These are phyloP conservation scores for Pochonia chlamydosporia DNA, from an alignment of 2,329 filamentous ascomycete genomes.

Conservation along the genomic window DNA sequence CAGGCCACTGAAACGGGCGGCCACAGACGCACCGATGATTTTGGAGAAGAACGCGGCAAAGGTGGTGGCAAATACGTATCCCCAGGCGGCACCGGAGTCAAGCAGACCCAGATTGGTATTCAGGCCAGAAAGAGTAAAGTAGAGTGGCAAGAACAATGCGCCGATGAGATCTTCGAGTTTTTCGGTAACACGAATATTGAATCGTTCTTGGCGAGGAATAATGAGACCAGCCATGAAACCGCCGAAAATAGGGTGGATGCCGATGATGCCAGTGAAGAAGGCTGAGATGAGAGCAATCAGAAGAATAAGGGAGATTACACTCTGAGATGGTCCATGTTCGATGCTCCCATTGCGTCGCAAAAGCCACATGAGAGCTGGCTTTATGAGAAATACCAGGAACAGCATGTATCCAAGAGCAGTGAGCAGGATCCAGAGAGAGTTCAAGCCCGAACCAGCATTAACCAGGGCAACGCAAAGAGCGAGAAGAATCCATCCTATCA, in stretches of 20 bases:
- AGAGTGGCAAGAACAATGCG: constrained; percentile 79
- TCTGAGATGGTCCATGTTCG: constrained; percentile 82
- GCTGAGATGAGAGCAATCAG: constrained; percentile 72
- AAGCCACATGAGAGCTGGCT: constrained; percentile 69
- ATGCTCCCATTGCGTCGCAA: constrained; percentile 70
- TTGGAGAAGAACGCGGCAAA: constrained; percentile 79
- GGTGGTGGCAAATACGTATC: constrained; percentile 79
- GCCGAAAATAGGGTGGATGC: constrained; percentile 91
- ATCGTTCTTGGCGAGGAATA: constrained; percentile 82
- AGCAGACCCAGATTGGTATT: constrained; percentile 83
- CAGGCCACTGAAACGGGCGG: constrained; percentile 68
- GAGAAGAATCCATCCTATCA: constrained; percentile 69
- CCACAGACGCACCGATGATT: constrained; percentile 73
- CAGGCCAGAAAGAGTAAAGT: constrained; percentile 87
- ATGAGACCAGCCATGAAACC: constrained; percentile 87
- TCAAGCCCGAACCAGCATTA: constrained; percentile 76
- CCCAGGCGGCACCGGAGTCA: constrained; percentile 78
- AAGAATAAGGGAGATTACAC: constrained; percentile 75
- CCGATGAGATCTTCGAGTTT: constrained; percentile 91
- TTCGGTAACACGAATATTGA: constrained; percentile 85
- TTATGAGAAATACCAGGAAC: constrained; percentile 66
- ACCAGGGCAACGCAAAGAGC: constrained; percentile 90
- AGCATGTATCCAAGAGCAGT: constrained; percentile 69
- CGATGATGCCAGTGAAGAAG: constrained; percentile 86
- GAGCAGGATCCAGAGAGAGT: constrained; percentile 79